These are phyloP conservation scores for Eucalyptus tenuipes DNA, from an alignment of 345 rosid species.

Conservation along the genomic window DNA sequence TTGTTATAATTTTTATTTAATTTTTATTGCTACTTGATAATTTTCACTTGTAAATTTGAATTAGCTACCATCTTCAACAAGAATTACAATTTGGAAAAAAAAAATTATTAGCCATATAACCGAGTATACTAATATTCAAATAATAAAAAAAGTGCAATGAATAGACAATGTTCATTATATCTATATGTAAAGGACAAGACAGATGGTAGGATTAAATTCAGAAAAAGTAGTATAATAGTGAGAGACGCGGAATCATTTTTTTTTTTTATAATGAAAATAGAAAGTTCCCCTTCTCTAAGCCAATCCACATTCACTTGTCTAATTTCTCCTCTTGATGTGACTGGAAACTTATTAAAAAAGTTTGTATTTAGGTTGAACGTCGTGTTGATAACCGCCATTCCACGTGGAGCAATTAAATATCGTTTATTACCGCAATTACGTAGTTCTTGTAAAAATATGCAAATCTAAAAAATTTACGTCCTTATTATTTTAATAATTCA, in stretches of 20 bases:
- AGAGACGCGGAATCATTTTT: neutral
- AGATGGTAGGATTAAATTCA: neutral
- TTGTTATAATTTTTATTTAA: neutral
- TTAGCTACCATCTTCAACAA: neutral
- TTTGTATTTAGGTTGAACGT: fast-evolving
- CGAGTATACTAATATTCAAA: neutral
- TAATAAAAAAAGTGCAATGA: neutral
- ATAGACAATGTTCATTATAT: neutral
- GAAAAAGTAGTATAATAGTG: neutral
- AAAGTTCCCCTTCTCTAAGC: neutral
- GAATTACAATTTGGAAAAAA: no score
- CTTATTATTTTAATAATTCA: neutral
- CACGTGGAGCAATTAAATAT: neutral
- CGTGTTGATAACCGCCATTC: neutral
- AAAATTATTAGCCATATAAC: no score
- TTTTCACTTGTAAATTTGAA: neutral
- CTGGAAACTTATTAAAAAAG: no score
- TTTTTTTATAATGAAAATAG: no score
- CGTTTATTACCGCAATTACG: neutral
- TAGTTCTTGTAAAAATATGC: neutral
- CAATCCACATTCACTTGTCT: neutral
- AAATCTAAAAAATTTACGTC: neutral
- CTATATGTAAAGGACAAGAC: neutral
- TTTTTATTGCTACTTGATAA: neutral
- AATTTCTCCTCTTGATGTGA: neutral